Base-by-base conservation (phyloP, 768 basidiomycete species). In the Boletales sp. region DNA sequence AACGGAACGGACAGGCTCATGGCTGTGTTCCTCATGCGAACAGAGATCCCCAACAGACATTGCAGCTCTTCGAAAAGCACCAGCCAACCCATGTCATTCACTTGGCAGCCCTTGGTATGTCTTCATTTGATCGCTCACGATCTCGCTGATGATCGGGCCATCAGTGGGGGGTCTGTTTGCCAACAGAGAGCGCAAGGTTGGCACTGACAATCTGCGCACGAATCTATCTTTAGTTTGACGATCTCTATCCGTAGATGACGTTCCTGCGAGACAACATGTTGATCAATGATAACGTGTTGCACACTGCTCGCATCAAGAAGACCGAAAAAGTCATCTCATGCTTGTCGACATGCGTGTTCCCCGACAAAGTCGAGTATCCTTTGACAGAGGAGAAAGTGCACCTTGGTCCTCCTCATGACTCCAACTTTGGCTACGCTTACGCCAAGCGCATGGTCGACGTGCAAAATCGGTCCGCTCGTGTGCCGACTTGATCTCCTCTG, bases 11-110 rank as follows among this genome's bases (percentile, higher is more conserved):
- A 12, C 38, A 37, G 28, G 33, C 50, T 56, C 48, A 59, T 18
- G n/a, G 21, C 14, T 44, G 43, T 39, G 31, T 34, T 44, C 12
- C 40, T 21, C 44, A 21, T 38, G 35, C 34, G 35, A 34, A 39
- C 58, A 94, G 94, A 60, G 83, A 92, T 66, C 70, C 79, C 3
- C 78, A 72, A 52, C 81, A 85, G 66, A 86, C 92, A 36, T 72
- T 75, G 60, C 76, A 76, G 62, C 68, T 94, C 61, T 96, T 88
- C 57, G 86, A 90, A 59, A 94, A 92, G 71, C 84, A 96, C 72
- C 86, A 90, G 63, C 94, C 95, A 0, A 95, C 91, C 1, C 87
- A 94, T 78, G 92, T 97, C 60, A 96, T 98, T 62, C 95, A 97
- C 72, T 82, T 96, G 41, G 94, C 94, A 33, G 94, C 94, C 6